phyloP scores from a whole-genome alignment of 2,329 filamentous ascomycete genomes.

The Talaromyces sp. region DNA sequence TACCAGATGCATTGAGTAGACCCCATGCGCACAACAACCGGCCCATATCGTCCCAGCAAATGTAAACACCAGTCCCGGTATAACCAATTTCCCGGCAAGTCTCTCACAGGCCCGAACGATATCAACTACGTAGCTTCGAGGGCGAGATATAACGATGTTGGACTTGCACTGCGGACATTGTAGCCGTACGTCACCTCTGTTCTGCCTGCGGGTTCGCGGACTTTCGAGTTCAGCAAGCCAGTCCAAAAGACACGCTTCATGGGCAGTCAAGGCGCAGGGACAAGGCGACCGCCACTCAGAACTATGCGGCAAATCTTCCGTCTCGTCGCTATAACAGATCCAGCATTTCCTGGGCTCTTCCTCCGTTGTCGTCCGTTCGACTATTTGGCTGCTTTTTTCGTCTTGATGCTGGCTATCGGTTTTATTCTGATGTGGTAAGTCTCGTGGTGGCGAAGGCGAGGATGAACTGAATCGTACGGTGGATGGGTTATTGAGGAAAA shows the following conservation, averaged over 20 bases:
- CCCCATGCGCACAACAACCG: constrained; percentile 56
- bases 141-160: constrained; percentile 71
- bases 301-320: constrained; percentile 57
- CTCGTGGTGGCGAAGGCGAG: constrained; percentile 4
- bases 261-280: constrained; percentile 82
- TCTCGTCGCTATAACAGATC: constrained; percentile 67
- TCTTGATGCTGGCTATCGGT: background rate
- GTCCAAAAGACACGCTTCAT: constrained; percentile 82
- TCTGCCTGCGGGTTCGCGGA: constrained; percentile 49
- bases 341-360: constrained; percentile 56
- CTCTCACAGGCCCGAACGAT: constrained; percentile 59
- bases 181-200: constrained; percentile 58
- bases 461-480: background rate
- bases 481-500: constrained; percentile 12
- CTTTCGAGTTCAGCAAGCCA: constrained; percentile 90
- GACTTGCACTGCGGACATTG: constrained; percentile 87
- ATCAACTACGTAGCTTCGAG: constrained; percentile 68
- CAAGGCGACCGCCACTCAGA: constrained; percentile 82
- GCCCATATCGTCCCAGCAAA: constrained; percentile 48
- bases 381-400: background rate
- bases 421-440: background rate
- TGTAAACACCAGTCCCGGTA: constrained; percentile 61
- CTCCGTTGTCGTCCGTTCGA: background rate
- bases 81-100: constrained; percentile 55
- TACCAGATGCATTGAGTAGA: constrained; percentile 61